Evolutionary conservation across 2,329 filamentous ascomycete species (phyloP).

Genomic region (Keithomyces neogunnii): DNA sequence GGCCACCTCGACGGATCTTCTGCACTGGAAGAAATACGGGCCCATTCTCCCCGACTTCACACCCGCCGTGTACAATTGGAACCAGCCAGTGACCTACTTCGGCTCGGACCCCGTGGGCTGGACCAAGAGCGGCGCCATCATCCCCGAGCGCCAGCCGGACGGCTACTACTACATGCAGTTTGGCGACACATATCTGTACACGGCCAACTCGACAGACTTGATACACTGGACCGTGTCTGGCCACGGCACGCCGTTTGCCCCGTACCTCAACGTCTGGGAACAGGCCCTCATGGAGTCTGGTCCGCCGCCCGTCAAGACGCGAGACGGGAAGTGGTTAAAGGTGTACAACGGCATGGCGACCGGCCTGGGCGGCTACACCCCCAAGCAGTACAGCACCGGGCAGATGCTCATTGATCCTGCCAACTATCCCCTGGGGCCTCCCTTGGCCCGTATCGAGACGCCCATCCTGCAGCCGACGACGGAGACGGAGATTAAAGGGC

Average conservation of each 20-base stretch:
- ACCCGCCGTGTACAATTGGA: neutral
- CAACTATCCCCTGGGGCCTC: neutral
- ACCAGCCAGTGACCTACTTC: no score
- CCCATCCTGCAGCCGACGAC: neutral
- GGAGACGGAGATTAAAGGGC: neutral
- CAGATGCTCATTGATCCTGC: neutral
- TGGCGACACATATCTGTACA: neutral
- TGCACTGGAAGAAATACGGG: neutral
- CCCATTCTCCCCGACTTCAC: neutral
- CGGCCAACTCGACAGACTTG: neutral
- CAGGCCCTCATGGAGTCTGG: neutral
- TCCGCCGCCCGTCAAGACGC: neutral
- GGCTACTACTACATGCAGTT: neutral
- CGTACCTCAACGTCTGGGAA: neutral
- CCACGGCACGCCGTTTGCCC: neutral
- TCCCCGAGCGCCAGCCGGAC: neutral
- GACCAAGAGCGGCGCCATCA: slow-evolving; percentile 1
- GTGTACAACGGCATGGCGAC: neutral
- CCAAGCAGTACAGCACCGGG: neutral
- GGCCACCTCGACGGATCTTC: neutral
- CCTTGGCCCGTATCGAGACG: neutral
- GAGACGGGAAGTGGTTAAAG: neutral
- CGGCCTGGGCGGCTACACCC: neutral
- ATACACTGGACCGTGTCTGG: neutral
- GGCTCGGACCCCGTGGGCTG: neutral